phyloP scores from a whole-genome alignment of 768 basidiomycete genomes.

The Pulveroboletus sp. region DNA sequence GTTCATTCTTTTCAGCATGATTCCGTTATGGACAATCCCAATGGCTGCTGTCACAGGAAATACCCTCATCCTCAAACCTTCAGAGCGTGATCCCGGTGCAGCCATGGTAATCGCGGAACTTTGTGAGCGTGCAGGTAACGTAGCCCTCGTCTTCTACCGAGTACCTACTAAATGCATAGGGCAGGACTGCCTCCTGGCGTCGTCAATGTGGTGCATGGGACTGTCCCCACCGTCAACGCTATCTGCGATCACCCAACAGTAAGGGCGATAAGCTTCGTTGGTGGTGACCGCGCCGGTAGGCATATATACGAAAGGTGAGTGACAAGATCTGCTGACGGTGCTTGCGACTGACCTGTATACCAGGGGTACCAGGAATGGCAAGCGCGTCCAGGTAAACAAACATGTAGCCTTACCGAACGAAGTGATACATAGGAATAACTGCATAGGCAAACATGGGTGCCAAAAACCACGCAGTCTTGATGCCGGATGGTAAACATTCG shows the following conservation, averaged over 20 bases:
- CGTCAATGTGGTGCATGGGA: conserved; percentile 88
- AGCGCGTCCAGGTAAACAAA: conserved; percentile 68
- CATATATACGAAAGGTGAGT: conserved; percentile 85
- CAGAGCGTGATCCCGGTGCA: conserved; percentile 94
- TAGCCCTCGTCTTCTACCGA: not conserved
- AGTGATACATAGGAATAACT: conserved; percentile 3
- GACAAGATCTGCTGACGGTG: not conserved
- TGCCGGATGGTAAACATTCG: conserved; percentile 76
- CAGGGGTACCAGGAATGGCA: conserved; percentile 82
- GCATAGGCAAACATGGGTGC: conserved; percentile 82
- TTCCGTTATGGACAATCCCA: conserved; percentile 93
- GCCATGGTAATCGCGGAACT: conserved; percentile 98
- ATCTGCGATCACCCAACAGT: conserved; percentile 91
- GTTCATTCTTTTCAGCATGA: conserved; percentile 58
- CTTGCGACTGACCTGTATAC: conserved; percentile 5
- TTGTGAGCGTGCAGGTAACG: conserved; percentile 72
- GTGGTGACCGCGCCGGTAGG: conserved; percentile 86
- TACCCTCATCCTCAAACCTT: conserved; percentile 91
- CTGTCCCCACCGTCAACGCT: conserved; percentile 83
- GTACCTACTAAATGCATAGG: not conserved
- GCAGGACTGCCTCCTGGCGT: conserved; percentile 81
- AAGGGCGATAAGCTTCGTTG: conserved; percentile 95
- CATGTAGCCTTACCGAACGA: conserved; percentile 9
- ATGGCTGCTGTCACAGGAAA: conserved; percentile 90
- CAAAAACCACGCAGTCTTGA: conserved; percentile 91